phyloP scores from a whole-genome alignment of 352 stramenopile genomes.

The Globisporangium carolinianum region DNA sequence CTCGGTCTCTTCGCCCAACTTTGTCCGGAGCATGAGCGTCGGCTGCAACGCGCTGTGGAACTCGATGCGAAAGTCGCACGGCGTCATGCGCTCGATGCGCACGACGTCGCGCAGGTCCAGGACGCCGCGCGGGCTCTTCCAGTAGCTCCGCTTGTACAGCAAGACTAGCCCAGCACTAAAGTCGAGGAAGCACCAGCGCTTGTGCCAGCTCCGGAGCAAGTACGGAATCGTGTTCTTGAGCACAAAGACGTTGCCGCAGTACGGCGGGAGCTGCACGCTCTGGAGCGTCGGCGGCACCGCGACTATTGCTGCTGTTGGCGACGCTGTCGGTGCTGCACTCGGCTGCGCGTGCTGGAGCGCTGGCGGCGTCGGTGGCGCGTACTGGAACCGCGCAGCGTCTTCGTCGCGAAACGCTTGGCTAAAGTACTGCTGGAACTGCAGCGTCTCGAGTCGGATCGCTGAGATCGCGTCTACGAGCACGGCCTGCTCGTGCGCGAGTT shows the following conservation, averaged over 20 bases:
- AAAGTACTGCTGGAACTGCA: conserved; percentile 50
- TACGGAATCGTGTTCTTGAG: conserved; percentile 73
- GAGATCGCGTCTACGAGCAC: conserved; percentile 45
- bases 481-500: conserved; percentile 51
- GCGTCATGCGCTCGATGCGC: conserved; percentile 64
- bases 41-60: conserved; percentile 33
- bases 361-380: conserved; percentile 14
- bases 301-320: conserved; percentile 4
- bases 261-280: conserved; percentile 41
- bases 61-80: conserved; percentile 59
- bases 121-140: conserved; percentile 64
- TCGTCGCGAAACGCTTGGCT: conserved; percentile 47
- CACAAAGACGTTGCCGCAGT: conserved; percentile 69
- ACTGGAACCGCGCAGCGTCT: conserved; percentile 19
- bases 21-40: conserved; percentile 62
- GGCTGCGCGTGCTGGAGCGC: conserved; percentile 15
- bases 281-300: conserved; percentile 22
- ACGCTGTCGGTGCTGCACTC: conserved; percentile 11
- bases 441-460: conserved; percentile 59
- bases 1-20: conserved; percentile 43
- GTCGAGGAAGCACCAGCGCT: conserved; percentile 79
- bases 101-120: conserved; percentile 60
- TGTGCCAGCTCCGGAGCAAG: conserved; percentile 71
- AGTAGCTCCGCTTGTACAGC: conserved; percentile 85
- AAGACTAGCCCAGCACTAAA: conserved; percentile 61